phyloP scores from a whole-genome alignment of 129 eudicot genomes.

The Lonicera japonica region DNA sequence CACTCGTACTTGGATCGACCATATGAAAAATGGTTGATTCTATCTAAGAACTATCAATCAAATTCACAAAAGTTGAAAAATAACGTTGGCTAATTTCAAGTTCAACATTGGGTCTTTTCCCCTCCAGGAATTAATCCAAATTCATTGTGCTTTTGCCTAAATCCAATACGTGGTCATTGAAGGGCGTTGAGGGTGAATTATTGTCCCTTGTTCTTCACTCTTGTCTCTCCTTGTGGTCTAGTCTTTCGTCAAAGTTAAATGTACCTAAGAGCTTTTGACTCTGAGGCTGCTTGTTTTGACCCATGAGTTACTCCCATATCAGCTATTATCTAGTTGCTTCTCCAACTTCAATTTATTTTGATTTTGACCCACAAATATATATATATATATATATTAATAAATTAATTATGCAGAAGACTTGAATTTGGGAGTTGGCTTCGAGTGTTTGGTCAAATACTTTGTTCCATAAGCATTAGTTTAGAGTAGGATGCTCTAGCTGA shows the following conservation, averaged over 20 bases:
- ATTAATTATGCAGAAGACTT: not conserved
- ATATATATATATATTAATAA: too few relatives aligned
- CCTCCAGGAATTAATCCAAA: not conserved
- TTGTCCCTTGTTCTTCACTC: not conserved
- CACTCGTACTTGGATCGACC: too few relatives aligned
- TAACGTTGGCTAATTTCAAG: too few relatives aligned
- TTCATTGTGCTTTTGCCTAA: not conserved
- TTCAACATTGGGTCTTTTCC: too few relatives aligned
- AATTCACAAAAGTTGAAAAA: too few relatives aligned
- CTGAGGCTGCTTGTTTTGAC: not conserved
- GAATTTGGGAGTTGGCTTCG: not conserved
- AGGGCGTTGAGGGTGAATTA: not conserved
- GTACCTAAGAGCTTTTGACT: not conserved
- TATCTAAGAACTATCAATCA: too few relatives aligned
- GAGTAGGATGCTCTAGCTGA: too few relatives aligned
- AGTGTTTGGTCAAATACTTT: conserved; percentile 6
- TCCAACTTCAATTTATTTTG: not conserved
- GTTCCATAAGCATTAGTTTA: not conserved
- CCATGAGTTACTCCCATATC: not conserved
- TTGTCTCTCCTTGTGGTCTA: too few relatives aligned
- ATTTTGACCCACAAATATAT: too few relatives aligned
- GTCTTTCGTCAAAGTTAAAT: too few relatives aligned
- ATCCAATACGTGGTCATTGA: not conserved
- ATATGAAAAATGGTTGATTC: too few relatives aligned
- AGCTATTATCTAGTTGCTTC: not conserved